These are phyloP conservation scores for Odontarrhena argentea DNA, from an alignment of 345 rosid species.

Conservation along the genomic window DNA sequence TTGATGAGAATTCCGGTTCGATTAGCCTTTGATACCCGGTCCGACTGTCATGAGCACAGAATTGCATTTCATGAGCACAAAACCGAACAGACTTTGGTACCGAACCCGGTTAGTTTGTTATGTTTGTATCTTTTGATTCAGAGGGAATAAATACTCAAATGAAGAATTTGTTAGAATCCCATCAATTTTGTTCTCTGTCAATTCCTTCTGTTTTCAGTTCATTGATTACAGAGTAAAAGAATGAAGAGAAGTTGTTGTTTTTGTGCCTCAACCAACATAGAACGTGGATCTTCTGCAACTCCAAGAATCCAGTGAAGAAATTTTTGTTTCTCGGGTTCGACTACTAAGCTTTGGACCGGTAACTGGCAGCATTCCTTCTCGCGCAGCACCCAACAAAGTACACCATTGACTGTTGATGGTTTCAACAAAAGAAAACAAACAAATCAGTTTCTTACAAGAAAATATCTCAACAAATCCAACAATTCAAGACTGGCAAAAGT, in stretches of 20 bases:
- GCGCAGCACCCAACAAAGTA: slow-evolving; percentile 98
- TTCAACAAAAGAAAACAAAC: slow-evolving; percentile 3
- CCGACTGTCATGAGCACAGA: not conserved
- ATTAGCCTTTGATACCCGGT: not conserved
- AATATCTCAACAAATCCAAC: not conserved
- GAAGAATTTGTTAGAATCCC: not conserved
- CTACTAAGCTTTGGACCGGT: slow-evolving; percentile 54
- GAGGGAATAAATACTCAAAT: not conserved
- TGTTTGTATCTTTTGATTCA: too few relatives aligned
- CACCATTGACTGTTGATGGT: slow-evolving; percentile 54
- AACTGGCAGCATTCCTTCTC: slow-evolving; percentile 65
- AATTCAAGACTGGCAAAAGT: not conserved
- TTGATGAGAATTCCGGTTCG: not conserved
- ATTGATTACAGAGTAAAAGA: slow-evolving; percentile 26
- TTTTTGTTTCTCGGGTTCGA: not conserved
- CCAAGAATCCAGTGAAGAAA: not conserved
- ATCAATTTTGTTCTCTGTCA: slow-evolving; percentile 4
- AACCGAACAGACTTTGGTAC: too few relatives aligned
- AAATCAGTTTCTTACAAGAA: slow-evolving; percentile 4
- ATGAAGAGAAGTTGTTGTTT: slow-evolving; percentile 21
- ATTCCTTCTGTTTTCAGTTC: slow-evolving; percentile 4
- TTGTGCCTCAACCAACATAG: slow-evolving; percentile 15
- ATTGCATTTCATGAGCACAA: too few relatives aligned
- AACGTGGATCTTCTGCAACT: slow-evolving; percentile 11
- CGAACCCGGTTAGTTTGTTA: too few relatives aligned